Conservation (phyloP, 306 rosid species). For the Crotalaria pallida region DNA sequence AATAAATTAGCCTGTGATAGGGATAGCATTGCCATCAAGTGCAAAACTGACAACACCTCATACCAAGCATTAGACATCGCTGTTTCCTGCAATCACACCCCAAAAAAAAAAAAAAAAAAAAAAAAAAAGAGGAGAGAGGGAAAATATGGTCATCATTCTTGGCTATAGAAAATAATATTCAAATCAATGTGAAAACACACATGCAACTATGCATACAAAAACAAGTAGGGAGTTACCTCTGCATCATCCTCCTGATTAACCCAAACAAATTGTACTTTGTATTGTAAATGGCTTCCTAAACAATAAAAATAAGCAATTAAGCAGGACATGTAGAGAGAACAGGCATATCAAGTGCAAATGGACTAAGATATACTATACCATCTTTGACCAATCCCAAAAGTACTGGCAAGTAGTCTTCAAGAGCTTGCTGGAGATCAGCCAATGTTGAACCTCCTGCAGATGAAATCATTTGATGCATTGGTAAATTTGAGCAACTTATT, state of each 20-base stretch:
- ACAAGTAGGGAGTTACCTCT: constrained; percentile 41
- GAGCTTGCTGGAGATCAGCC: constrained; percentile 92
- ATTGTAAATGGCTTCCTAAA: constrained; percentile 88
- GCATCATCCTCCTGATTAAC: constrained; percentile 88
- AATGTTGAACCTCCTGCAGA: constrained; percentile 86
- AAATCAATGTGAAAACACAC: constrained; percentile 1
- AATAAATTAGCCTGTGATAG: constrained; percentile 86
- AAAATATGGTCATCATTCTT: background rate
- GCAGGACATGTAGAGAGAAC: constrained; percentile 20
- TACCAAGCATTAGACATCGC: constrained; percentile 78
- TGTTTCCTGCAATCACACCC: constrained; percentile 68
- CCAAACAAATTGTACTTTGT: constrained; percentile 87
- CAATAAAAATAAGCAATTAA: constrained; percentile 25
- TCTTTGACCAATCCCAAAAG: constrained; percentile 88
- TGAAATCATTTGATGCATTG: constrained; percentile 33
- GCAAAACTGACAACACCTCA: constrained; percentile 91
- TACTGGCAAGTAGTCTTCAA: constrained; percentile 91
- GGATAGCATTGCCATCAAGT: constrained; percentile 79
- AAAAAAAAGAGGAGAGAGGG: background rate
- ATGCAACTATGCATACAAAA: background rate
- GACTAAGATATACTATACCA: constrained; percentile 40
- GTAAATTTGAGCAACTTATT: constrained; percentile 8
- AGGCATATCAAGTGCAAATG: constrained; percentile 20
- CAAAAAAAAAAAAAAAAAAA: background rate
- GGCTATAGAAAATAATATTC: constrained; percentile 10